Conservation (phyloP, 2,329 filamentous ascomycete genomes). For the Aureobasidium sp. region DNA sequence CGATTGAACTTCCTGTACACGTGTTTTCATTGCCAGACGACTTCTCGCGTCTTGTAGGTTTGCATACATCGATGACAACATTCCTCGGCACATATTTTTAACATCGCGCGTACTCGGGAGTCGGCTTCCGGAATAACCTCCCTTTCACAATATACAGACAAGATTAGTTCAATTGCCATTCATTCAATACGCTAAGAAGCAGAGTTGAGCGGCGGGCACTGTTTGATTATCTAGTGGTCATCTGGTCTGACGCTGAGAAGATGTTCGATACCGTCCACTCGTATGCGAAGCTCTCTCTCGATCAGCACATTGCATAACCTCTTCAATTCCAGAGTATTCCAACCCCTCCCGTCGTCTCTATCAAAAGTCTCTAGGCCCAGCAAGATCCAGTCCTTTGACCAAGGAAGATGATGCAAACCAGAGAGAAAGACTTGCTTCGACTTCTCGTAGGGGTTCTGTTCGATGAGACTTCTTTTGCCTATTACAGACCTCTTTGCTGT, state of each 20-base stretch:
- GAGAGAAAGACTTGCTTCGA: constrained; percentile 18
- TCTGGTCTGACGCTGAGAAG: neutral
- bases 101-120: neutral
- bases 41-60: neutral
- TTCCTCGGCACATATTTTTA: neutral
- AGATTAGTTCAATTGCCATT: neutral
- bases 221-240: neutral
- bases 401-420: constrained; percentile 48
- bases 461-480: neutral
- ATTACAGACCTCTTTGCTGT: neutral
- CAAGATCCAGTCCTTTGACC: constrained; percentile 53
- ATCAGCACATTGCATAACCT: constrained; percentile 47
- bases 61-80: neutral
- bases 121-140: neutral
- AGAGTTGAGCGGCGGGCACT: neutral
- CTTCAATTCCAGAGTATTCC: constrained; percentile 41
- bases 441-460: neutral
- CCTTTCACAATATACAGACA: no score
- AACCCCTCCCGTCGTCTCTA: constrained; percentile 16
- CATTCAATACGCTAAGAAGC: neutral
- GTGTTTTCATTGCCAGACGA: neutral
- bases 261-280: constrained; percentile 12
- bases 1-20: neutral
- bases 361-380: constrained; percentile 42
- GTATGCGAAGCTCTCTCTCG: constrained; percentile 53